Conservation (phyloP, 2,329 filamentous ascomycete species). For the Calonectria fujianensis region DNA sequence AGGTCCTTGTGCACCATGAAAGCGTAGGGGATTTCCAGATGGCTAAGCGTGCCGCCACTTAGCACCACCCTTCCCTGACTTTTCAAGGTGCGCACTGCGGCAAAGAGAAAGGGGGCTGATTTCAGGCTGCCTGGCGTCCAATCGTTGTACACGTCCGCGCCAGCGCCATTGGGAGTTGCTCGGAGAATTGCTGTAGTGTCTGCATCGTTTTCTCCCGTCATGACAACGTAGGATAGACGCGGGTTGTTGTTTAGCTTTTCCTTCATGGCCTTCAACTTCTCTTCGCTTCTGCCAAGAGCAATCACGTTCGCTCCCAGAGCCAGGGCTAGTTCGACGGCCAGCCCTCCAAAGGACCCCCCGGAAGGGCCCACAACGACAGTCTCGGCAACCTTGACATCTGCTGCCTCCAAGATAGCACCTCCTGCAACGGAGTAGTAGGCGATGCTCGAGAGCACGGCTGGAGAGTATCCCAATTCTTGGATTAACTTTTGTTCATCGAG, state of each 20-base stretch:
- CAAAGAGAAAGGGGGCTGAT: conserved; percentile 21
- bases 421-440: conserved; percentile 29
- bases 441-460: conserved; percentile 18
- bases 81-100: conserved; percentile 25
- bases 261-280: conserved; percentile 22
- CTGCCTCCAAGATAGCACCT: conserved; percentile 34
- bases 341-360: conserved; percentile 34
- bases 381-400: conserved; percentile 36
- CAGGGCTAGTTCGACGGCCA: conserved; percentile 20
- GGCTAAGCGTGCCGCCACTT: conserved; percentile 7
- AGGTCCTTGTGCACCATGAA: conserved; percentile 32
- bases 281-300: conserved; percentile 26
- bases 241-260: conserved; percentile 28
- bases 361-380: conserved; percentile 37
- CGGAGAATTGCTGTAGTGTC: conserved; percentile 21
- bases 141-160: conserved; percentile 33
- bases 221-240: conserved; percentile 29
- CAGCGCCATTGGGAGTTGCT: conserved; percentile 30
- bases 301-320: conserved; percentile 16
- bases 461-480: conserved; percentile 14
- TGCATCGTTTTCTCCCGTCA: conserved; percentile 30
- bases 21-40: conserved; percentile 32
- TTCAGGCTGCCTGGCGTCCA: conserved; percentile 21
- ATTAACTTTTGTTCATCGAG: background rate
- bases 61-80: conserved; percentile 32